phyloP scores from a whole-genome alignment of 768 basidiomycete species.

The Multifurca ochricompacta region DNA sequence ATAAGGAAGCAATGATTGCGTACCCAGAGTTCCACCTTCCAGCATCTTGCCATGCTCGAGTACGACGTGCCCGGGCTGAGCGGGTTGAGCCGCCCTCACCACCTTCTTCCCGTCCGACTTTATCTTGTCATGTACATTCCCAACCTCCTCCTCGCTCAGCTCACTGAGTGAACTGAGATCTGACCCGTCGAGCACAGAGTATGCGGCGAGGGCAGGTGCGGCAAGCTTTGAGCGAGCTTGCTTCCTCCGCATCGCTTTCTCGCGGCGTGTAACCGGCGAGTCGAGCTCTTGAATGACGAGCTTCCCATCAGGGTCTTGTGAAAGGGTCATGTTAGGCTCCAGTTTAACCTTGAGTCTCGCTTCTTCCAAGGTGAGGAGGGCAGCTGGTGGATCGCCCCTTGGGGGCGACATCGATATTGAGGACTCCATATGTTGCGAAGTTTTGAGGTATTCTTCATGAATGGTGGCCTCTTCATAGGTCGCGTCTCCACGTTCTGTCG shows the following conservation, averaged over 20 bases:
- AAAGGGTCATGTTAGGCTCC: constrained; percentile 20
- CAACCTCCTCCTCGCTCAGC: constrained; percentile 15
- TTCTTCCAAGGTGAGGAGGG: constrained; percentile 6
- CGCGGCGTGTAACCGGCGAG: constrained; percentile 57
- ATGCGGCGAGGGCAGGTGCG: constrained; percentile 10
- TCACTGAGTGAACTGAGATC: constrained; percentile 20
- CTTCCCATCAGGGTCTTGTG: constrained; percentile 35
- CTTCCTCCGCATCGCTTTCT: constrained; percentile 45
- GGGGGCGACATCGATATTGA: neutral
- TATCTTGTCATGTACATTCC: neutral
- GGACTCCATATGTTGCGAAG: neutral
- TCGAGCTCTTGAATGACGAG: constrained; percentile 67
- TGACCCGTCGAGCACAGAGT: constrained; percentile 5
- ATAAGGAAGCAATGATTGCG: constrained; percentile 18
- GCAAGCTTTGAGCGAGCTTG: constrained; percentile 16
- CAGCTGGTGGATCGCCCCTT: neutral
- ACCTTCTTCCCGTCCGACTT: constrained; percentile 10
- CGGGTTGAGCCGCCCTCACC: constrained; percentile 23
- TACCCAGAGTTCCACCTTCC: constrained; percentile 62
- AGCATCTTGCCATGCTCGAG: constrained; percentile 32
- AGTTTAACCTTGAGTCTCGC: constrained; percentile 5
- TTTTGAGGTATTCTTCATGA: neutral
- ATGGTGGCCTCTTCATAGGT: neutral
- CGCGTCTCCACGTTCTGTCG: neutral
- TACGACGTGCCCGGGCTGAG: constrained; percentile 28